These are phyloP conservation scores for Brassica balearica DNA, from an alignment of 441 rosid species.

Conservation along the genomic window DNA sequence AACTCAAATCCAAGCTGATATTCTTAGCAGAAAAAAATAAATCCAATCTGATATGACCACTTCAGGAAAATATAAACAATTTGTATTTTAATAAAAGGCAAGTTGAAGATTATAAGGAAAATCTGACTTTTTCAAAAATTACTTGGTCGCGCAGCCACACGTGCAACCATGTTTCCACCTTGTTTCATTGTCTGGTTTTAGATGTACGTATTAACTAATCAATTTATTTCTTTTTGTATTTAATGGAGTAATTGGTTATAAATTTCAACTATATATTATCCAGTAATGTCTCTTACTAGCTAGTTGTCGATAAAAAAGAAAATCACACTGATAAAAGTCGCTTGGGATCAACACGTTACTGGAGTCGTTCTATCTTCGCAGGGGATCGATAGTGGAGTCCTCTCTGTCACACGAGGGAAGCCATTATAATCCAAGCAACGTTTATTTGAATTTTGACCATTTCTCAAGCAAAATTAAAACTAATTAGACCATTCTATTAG, in stretches of 20 bases:
- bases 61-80: neutral
- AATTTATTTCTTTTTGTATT: neutral
- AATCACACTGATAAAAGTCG: neutral
- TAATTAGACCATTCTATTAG: constrained; percentile 33
- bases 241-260: neutral
- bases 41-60: neutral
- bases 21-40: too few relatives aligned
- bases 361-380: neutral
- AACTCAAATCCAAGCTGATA: constrained; percentile 1
- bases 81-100: constrained; percentile 7
- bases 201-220: neutral
- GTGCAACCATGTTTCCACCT: constrained; percentile 46
- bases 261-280: neutral
- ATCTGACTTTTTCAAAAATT: constrained; percentile 19
- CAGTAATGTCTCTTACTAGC: neutral
- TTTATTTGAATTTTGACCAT: constrained; percentile 32
- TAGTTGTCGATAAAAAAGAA: neutral
- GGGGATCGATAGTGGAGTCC: neutral
- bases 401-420: constrained; percentile 4
- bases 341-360: neutral
- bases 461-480: neutral
- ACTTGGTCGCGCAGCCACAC: constrained; percentile 47
- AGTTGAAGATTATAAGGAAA: neutral
- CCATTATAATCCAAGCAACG: constrained; percentile 26
- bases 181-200: constrained; percentile 17